phyloP scores from a whole-genome alignment of 768 basidiomycete genomes.

The Daedalea quercina region DNA sequence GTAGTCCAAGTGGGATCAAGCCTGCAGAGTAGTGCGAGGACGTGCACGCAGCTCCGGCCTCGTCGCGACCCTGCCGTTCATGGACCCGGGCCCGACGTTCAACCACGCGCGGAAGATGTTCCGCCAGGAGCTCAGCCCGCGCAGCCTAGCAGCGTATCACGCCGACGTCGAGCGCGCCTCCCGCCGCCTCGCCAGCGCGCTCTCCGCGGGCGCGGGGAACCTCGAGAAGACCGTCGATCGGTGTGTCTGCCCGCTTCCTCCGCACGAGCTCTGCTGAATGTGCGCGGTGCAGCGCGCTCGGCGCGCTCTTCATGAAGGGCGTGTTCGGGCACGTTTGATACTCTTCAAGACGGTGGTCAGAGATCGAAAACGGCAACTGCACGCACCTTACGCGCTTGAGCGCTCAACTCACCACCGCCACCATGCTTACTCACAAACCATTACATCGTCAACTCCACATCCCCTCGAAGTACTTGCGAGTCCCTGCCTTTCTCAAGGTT shows the following conservation, averaged over 20 bases:
- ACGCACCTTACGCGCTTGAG: too few species aligned
- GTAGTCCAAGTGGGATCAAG: too few species aligned
- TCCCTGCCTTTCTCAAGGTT: too few species aligned
- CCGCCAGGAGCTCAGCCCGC: conserved; percentile 8
- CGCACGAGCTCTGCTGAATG: background rate
- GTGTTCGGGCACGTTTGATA: conserved; percentile 13
- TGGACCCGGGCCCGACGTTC: conserved; percentile 13
- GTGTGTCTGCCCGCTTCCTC: too few species aligned
- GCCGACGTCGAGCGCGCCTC: conserved; percentile 8
- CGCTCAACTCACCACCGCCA: too few species aligned
- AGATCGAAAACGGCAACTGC: too few species aligned
- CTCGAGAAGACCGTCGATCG: conserved; percentile 5
- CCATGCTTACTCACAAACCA: too few species aligned
- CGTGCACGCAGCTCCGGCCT: conserved; percentile 6
- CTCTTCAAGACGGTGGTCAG: too few species aligned
- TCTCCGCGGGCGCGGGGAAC: conserved; percentile 4
- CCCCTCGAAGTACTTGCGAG: too few species aligned
- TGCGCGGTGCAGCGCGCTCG: conserved; percentile 3
- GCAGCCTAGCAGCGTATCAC: conserved; percentile 5
- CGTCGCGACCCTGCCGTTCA: conserved; percentile 14
- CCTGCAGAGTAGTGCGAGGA: background rate
- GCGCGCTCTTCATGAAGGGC: conserved; percentile 9
- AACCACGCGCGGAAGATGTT: conserved; percentile 11
- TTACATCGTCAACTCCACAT: too few species aligned
- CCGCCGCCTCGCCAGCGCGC: conserved; percentile 1